phyloP scores from a whole-genome alignment of 371 early-diverging fungal species.

The Mortierella sp. region DNA sequence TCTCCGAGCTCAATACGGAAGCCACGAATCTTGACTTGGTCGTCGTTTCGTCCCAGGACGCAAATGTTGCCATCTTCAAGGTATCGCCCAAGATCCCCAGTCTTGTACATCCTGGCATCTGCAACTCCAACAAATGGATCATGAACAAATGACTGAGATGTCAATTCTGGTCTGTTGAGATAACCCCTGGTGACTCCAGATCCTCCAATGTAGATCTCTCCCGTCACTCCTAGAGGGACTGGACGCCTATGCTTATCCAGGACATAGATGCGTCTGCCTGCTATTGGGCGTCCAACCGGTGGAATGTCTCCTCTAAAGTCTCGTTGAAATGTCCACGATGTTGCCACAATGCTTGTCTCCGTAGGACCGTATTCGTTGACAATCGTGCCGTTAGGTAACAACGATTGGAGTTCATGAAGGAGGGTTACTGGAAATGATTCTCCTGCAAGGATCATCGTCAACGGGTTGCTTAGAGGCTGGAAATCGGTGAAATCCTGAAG shows the following conservation, averaged over 20 bases:
- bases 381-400: neutral
- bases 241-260: conserved; percentile 9
- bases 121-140: conserved; percentile 5
- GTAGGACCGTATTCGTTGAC: conserved; percentile 50
- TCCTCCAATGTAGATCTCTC: conserved; percentile 14
- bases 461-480: neutral
- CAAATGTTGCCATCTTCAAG: conserved; percentile 46
- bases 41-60: conserved; percentile 27
- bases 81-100: conserved; percentile 55
- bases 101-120: conserved; percentile 42
- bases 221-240: conserved; percentile 26
- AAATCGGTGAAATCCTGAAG: neutral
- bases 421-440: neutral
- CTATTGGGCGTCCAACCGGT: conserved; percentile 15
- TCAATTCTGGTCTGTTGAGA: conserved; percentile 36
- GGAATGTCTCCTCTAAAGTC: neutral
- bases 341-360: conserved; percentile 16
- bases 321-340: neutral
- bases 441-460: neutral
- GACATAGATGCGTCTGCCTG: conserved; percentile 14
- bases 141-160: conserved; percentile 14
- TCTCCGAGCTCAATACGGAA: conserved; percentile 58
- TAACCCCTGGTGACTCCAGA: conserved; percentile 43
- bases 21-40: conserved; percentile 57
- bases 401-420: neutral